Evolutionary conservation across 345 rosid genomes (phyloP).

Genomic region (Gossypioides kirkii): DNA sequence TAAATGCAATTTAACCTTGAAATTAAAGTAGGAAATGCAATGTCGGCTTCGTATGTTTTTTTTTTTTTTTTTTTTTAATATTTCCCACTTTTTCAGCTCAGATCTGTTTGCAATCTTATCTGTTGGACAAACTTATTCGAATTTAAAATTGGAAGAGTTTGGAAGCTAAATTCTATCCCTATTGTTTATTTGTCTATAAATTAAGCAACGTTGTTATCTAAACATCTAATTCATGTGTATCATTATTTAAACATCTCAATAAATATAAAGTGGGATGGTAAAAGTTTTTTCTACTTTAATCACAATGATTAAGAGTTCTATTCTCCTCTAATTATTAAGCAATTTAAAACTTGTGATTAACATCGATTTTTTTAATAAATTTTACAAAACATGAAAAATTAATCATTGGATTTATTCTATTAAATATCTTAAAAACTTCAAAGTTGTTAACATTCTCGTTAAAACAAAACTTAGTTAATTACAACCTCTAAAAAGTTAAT

Average conservation of each 20-base stretch:
- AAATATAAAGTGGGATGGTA: fast-evolving
- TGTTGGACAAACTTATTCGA: neutral
- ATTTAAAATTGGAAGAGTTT: neutral
- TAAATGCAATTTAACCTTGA: too few species aligned
- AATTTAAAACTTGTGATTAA: too few species aligned
- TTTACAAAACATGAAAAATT: fast-evolving
- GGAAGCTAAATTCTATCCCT: neutral
- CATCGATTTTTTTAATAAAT: fast-evolving
- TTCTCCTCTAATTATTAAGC: fast-evolving
- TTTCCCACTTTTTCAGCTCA: neutral
- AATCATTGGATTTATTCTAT: too few species aligned
- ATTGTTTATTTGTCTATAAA: neutral
- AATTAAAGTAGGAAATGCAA: neutral
- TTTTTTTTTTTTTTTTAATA: neutral
- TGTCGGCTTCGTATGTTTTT: neutral
- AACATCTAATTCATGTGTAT: too few species aligned
- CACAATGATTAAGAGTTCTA: fast-evolving
- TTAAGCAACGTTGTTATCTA: too few species aligned
- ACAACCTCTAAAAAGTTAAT: too few species aligned
- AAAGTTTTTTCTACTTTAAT: too few species aligned
- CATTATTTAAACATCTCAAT: too few species aligned
- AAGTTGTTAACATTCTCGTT: fast-evolving
- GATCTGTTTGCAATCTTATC: neutral
- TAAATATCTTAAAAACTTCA: too few species aligned
- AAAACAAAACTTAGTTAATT: too few species aligned